Percentiles rank a stretch among this genome's conserved stretches.
phyloP scores from a whole-genome alignment of 2,329 filamentous ascomycete species.

The Piedraia hortae region DNA sequence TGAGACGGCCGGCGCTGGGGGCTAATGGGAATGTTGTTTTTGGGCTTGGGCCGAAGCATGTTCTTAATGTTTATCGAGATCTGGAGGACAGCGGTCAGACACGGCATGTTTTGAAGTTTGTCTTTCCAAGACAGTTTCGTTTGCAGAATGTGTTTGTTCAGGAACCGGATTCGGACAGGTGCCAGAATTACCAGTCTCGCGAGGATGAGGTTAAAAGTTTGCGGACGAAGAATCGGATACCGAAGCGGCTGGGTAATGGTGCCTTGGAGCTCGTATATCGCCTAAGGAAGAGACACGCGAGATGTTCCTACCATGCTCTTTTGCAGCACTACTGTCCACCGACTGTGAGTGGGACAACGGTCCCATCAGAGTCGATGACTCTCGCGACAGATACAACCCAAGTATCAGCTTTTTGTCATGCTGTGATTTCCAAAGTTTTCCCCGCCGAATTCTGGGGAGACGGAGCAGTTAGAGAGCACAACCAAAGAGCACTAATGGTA shows the following conservation, averaged over 20 bases:
- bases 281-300: conserved; percentile 40
- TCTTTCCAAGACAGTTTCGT: conserved; percentile 75
- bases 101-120: conserved; percentile 58
- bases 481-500: conserved; percentile 32
- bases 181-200: conserved; percentile 63
- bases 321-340: conserved; percentile 54
- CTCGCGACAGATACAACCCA: conserved; percentile 37
- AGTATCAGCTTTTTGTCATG: conserved; percentile 70
- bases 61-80: conserved; percentile 42
- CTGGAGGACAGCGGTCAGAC: conserved; percentile 25
- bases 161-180: conserved; percentile 38
- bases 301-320: conserved; percentile 56
- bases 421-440: conserved; percentile 42
- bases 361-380: too few species aligned
- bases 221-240: conserved; percentile 2
- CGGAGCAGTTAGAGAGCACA: conserved; percentile 25
- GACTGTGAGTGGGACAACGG: conserved; percentile 1
- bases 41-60: conserved; percentile 59
- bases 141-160: conserved; percentile 74
- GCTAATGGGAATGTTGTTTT: conserved; percentile 37
- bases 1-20: conserved; percentile 47
- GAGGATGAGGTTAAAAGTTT: conserved; percentile 44
- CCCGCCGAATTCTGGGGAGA: conserved; percentile 49
- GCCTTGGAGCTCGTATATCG: conserved; percentile 31
- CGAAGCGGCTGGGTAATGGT: conserved; percentile 33